Percentiles rank a stretch among this genome's conserved stretches.
Conservation (phyloP, 2,329 filamentous ascomycete genomes). For the Scedosporium minutisporum region DNA sequence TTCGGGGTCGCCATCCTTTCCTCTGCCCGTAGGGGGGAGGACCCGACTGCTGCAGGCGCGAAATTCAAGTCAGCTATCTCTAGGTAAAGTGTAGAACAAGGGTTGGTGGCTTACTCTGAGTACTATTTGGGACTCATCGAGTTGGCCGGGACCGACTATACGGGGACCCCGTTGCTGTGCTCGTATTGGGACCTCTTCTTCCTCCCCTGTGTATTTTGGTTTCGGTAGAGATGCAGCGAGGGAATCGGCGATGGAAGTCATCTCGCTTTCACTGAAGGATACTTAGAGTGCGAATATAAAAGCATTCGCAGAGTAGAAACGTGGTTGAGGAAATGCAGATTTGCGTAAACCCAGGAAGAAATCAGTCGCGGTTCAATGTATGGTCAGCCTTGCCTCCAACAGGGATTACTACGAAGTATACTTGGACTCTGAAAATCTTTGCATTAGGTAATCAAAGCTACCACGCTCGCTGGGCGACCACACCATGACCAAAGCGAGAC, state of each 20-base stretch:
- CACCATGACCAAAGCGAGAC: too few relatives aligned
- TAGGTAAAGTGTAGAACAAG: neutral
- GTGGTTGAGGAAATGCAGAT: neutral
- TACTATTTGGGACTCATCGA: constrained; percentile 80
- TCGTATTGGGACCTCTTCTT: constrained; percentile 67
- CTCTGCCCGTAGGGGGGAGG: constrained; percentile 84
- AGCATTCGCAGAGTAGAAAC: neutral
- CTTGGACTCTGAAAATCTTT: too few relatives aligned
- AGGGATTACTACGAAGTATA: too few relatives aligned
- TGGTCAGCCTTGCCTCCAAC: neutral
- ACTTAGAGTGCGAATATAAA: neutral
- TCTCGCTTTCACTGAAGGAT: neutral
- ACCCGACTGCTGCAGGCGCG: constrained; percentile 51
- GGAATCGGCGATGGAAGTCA: constrained; percentile 51
- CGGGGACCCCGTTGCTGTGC: constrained; percentile 70
- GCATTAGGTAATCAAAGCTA: too few relatives aligned
- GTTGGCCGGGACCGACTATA: constrained; percentile 67
- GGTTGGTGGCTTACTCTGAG: constrained; percentile 47
- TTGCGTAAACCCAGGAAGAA: neutral
- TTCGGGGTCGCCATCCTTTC: constrained; percentile 80
- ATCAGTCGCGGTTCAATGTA: neutral
- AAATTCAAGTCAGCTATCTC: constrained; percentile 4
- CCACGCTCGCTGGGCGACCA: too few relatives aligned
- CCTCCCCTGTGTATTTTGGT: constrained; percentile 82
- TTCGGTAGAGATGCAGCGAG: constrained; percentile 75